Evolutionary conservation across 331 rosid genomes (phyloP).

Genomic region (Quercus phellos): DNA sequence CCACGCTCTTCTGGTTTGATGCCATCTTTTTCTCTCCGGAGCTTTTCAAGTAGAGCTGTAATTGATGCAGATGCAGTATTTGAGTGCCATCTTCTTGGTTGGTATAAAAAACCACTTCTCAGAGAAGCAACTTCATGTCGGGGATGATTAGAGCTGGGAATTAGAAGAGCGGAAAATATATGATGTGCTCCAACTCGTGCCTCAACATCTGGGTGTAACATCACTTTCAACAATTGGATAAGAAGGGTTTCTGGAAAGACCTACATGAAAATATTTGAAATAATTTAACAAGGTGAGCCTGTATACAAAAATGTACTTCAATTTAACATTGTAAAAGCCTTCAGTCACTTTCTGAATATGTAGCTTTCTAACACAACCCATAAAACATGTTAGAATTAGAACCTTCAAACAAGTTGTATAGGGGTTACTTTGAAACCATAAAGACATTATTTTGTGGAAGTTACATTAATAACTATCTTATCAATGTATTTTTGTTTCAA

Average conservation of each 20-base stretch:
- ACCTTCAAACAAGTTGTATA: neutral
- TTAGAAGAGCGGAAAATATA: slow-evolving; percentile 72
- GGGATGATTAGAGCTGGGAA: slow-evolving; percentile 57
- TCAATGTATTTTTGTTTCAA: neutral
- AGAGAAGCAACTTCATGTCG: slow-evolving; percentile 45
- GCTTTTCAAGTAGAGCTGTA: slow-evolving; percentile 88
- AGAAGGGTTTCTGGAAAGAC: slow-evolving; percentile 91
- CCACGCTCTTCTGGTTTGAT: slow-evolving; percentile 41
- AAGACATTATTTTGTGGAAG: neutral
- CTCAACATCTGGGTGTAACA: slow-evolving; percentile 80
- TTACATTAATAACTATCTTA: neutral
- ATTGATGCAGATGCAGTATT: slow-evolving; percentile 72
- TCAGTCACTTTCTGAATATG: neutral
- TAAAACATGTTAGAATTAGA: neutral
- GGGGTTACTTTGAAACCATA: neutral
- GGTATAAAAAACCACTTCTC: slow-evolving; percentile 53
- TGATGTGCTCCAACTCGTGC: slow-evolving; percentile 93
- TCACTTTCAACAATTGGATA: slow-evolving; percentile 77
- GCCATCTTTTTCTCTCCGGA: slow-evolving; percentile 68
- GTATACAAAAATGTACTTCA: neutral
- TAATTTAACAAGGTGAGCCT: neutral
- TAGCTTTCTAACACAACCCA: neutral
- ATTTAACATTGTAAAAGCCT: neutral
- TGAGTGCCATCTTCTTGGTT: slow-evolving; percentile 53
- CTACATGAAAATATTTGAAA: slow-evolving; percentile 31